Conservation (phyloP, 371 early-diverging fungal genomes). For the Mycotypha africana region DNA sequence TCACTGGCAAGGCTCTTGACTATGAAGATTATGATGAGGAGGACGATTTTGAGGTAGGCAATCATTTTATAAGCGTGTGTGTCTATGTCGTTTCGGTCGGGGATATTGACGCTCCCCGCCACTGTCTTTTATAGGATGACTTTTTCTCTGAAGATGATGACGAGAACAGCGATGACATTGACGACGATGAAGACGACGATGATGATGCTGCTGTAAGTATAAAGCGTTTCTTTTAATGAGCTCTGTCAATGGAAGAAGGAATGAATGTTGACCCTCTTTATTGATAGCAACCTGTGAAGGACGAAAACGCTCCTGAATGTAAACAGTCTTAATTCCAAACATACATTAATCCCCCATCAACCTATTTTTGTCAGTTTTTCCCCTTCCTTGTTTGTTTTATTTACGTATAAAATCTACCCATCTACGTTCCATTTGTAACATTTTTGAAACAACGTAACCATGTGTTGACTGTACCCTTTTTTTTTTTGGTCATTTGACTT, state of each 20-base stretch:
- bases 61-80: too few species aligned
- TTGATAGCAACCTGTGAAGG: slow-evolving; percentile 35
- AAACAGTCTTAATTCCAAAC: slow-evolving; percentile 58
- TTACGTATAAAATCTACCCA: too few species aligned
- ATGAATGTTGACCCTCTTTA: too few species aligned
- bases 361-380: too few species aligned
- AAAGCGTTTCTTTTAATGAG: neutral
- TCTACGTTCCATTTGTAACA: too few species aligned
- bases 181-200: slow-evolving; percentile 49
- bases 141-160: slow-evolving; percentile 62
- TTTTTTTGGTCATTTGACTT: too few species aligned
- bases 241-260: too few species aligned
- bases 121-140: slow-evolving; percentile 48
- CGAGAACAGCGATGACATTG: slow-evolving; percentile 49
- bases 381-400: neutral
- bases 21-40: slow-evolving; percentile 69
- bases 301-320: slow-evolving; percentile 61
- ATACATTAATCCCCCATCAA: too few species aligned
- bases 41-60: slow-evolving; percentile 62
- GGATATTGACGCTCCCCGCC: too few species aligned
- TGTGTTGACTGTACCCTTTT: too few species aligned
- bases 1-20: slow-evolving; percentile 94
- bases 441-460: too few species aligned
- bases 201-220: slow-evolving; percentile 54
- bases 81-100: too few species aligned